Conservation (phyloP, 371 early-diverging fungal genomes). For the Mucor piriformis region DNA sequence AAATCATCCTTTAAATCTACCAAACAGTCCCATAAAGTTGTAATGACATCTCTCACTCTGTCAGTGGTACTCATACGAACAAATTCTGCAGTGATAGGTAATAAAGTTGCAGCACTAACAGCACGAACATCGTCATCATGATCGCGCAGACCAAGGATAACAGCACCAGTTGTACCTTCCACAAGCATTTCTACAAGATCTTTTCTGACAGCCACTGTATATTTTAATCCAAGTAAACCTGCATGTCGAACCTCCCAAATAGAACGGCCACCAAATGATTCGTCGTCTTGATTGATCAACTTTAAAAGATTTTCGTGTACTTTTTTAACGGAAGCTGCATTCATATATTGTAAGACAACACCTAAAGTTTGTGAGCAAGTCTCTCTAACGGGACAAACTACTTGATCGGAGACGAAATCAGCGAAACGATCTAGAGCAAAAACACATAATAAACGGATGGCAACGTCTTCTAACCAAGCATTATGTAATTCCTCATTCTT, state of each 20-base stretch:
- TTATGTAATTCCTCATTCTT: slow-evolving; percentile 75
- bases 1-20: slow-evolving; percentile 86
- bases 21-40: slow-evolving; percentile 86
- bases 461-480: slow-evolving; percentile 84
- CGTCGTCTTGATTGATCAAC: slow-evolving; percentile 62
- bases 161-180: slow-evolving; percentile 62
- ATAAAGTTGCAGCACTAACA: slow-evolving; percentile 86
- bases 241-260: slow-evolving; percentile 95
- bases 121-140: slow-evolving; percentile 94
- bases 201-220: slow-evolving; percentile 89
- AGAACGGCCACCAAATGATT: slow-evolving; percentile 47
- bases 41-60: slow-evolving; percentile 72
- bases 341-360: slow-evolving; percentile 76
- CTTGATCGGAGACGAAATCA: slow-evolving; percentile 95
- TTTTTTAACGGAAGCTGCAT: slow-evolving; percentile 53
- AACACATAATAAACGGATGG: slow-evolving; percentile 88
- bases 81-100: slow-evolving; percentile 86
- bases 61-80: slow-evolving; percentile 64
- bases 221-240: slow-evolving; percentile 94
- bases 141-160: slow-evolving; percentile 68
- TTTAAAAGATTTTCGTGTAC: slow-evolving; percentile 62
- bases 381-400: slow-evolving; percentile 95
- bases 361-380: slow-evolving; percentile 94
- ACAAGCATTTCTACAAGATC: slow-evolving; percentile 79
- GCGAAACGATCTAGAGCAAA: slow-evolving; percentile 95